Evolutionary conservation across 2,329 filamentous ascomycete species (phyloP).

Genomic region (Paraphoma chrysanthemicola): DNA sequence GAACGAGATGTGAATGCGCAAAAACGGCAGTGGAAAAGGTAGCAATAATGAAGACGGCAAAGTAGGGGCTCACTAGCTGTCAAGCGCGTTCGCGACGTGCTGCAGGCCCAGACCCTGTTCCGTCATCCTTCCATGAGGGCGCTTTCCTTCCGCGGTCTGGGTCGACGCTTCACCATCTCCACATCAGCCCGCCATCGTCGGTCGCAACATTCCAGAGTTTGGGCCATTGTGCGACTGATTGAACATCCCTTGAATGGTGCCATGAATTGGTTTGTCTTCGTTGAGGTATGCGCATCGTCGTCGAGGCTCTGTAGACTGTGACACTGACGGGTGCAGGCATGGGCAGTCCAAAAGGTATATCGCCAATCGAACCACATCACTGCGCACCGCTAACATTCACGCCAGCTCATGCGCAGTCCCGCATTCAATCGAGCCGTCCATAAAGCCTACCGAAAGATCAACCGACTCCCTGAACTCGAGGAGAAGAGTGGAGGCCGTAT

Average conservation of each 20-base stretch:
- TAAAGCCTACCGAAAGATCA: conserved; percentile 56
- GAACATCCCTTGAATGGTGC: too few relatives aligned
- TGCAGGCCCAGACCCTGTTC: neutral
- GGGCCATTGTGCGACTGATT: neutral
- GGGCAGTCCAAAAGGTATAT: conserved; percentile 47
- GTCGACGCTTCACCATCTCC: neutral
- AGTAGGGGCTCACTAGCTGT: neutral
- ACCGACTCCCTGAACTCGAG: conserved; percentile 53
- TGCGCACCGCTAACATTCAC: conserved; percentile 3
- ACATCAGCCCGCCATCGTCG: neutral
- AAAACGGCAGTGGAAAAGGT: neutral
- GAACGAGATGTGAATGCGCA: neutral
- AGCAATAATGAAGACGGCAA: neutral
- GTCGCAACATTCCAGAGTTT: neutral
- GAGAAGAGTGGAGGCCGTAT: conserved; percentile 52
- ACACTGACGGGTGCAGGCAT: conserved; percentile 42
- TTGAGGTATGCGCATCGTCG: conserved; percentile 37
- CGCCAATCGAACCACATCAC: neutral
- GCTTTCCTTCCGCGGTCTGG: neutral
- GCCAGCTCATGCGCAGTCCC: conserved; percentile 60
- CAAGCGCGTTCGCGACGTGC: neutral
- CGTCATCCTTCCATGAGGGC: neutral
- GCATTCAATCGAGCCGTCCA: conserved; percentile 62
- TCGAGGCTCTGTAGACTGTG: neutral
- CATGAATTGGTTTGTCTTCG: conserved; percentile 31